A percentile compares a stretch with the other conserved stretches of the same genome.
Conservation (phyloP, 768 basidiomycete species). For the Pleurotus tuoliensis region DNA sequence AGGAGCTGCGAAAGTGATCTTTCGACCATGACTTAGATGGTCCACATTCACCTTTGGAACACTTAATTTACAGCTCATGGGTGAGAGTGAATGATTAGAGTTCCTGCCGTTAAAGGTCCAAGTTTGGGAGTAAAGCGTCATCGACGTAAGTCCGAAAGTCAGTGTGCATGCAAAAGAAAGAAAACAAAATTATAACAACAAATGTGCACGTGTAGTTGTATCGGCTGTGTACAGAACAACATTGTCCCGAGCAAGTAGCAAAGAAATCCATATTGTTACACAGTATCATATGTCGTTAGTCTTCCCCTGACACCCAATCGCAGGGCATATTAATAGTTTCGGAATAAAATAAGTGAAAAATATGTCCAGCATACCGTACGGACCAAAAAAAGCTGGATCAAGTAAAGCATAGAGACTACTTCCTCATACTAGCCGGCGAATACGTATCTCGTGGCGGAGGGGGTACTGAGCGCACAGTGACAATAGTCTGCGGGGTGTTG, state of each 20-base stretch:
- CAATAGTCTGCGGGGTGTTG: neutral
- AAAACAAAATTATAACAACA: neutral
- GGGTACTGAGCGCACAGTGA: neutral
- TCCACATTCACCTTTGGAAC: conserved; percentile 69
- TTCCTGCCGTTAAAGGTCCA: conserved; percentile 62
- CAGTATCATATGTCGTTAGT: neutral
- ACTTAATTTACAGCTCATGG: conserved; percentile 77
- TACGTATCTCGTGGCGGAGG: neutral
- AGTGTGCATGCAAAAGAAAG: neutral
- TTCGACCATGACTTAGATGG: conserved; percentile 75
- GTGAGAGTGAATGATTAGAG: conserved; percentile 72
- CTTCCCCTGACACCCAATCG: neutral
- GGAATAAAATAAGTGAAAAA: neutral
- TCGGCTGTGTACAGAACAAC: neutral
- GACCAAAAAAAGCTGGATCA: neutral
- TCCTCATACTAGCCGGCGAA: neutral
- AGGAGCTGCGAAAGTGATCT: conserved; percentile 68
- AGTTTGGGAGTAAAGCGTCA: conserved; percentile 19
- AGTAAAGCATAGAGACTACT: neutral
- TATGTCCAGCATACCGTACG: conserved; percentile 3
- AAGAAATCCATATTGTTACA: neutral
- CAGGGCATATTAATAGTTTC: neutral
- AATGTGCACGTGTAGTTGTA: neutral
- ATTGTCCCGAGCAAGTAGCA: neutral
- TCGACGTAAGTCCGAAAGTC: neutral